A percentile compares a stretch with the other conserved stretches of the same genome.
Conservation (phyloP, 257 asterid species). For the Linderniella brevidens region DNA sequence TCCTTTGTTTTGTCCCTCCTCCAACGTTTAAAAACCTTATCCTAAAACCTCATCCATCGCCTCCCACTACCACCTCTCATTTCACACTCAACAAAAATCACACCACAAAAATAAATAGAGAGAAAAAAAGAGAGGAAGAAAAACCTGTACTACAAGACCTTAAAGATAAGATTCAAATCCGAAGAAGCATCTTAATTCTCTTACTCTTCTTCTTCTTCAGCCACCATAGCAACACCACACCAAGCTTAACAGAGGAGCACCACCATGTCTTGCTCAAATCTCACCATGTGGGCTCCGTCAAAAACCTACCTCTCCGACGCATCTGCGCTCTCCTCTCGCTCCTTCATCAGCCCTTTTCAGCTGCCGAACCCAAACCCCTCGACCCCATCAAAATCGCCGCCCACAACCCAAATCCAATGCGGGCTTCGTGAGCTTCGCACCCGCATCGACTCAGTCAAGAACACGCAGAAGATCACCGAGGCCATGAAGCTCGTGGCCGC, state of each 20-base stretch:
- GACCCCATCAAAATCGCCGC: not conserved
- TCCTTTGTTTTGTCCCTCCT: not conserved
- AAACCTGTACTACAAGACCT: not conserved
- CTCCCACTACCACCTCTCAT: not conserved
- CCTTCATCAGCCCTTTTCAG: not conserved
- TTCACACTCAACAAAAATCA: not conserved
- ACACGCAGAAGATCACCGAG: constrained; percentile 6
- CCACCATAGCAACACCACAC: not conserved
- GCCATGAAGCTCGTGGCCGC: constrained; percentile 9
- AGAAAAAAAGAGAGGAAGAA: not conserved
- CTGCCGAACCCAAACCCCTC: not conserved
- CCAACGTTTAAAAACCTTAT: not conserved
- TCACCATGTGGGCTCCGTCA: constrained; percentile 2
- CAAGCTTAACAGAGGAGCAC: not conserved
- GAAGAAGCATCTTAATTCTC: too few species aligned
- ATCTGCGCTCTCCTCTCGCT: constrained; percentile 5
- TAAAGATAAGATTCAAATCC: not conserved
- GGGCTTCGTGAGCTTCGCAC: constrained; percentile 3
- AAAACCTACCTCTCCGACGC: not conserved
- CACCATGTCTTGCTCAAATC: constrained; percentile 2
- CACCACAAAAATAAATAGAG: not conserved
- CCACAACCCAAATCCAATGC: not conserved
- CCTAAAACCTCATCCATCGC: not conserved
- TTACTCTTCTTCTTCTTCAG: not conserved
- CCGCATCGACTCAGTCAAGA: constrained; percentile 4